Evolutionary conservation across 148 eudicot species (phyloP), one percentile per base, ranked within the genome.

Genomic region (Spergularia bocconei): DNA sequence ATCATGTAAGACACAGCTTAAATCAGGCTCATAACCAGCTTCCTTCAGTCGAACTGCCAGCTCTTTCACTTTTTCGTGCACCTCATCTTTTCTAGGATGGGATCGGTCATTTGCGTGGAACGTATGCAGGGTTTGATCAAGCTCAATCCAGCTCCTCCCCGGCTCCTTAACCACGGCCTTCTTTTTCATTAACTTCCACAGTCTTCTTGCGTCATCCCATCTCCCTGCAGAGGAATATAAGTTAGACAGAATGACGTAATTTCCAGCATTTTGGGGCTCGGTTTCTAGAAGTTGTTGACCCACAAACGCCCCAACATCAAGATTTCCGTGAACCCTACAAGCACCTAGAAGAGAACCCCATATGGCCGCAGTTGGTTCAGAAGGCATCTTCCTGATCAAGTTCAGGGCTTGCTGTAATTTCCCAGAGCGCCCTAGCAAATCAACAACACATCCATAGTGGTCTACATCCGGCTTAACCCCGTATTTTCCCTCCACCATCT

Each of bases 301-400:
- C 14, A 85, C 98, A 77, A 79, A 75, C 74, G 84, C 85, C 17
- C 98, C 98, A 23, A 90, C 79, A 23, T 81, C 85, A 25, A 91
- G 74, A 69, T 91, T 82, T 4, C 71, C 74, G 76, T 93, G 98
- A 67, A 85, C 90, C 76, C 85, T 82, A 82, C 98, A 91, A 57
- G 97, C 97, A 15, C 97, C 97, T 72, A 93, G 84, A 69, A 93
- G 92, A 68, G 89, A 90, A 63, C 98, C 90, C 98, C 91, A 91
- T 13, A 93, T 83, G 55, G 98, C 98, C 80, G 90, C 92, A 56
- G 87, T 91, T 63, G 98, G 95, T 77, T 93, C 82, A 71, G 77
- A 82, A 75, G 95, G 95, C 93, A 93, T 88, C 70, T 79, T 65
- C 61, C 82, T 74, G 20, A 93, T 79, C 54, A 91, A 93, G 17